Evolutionary conservation across 2,329 filamentous ascomycete species (phyloP).

Genomic region (Nigrospora osmanthi): DNA sequence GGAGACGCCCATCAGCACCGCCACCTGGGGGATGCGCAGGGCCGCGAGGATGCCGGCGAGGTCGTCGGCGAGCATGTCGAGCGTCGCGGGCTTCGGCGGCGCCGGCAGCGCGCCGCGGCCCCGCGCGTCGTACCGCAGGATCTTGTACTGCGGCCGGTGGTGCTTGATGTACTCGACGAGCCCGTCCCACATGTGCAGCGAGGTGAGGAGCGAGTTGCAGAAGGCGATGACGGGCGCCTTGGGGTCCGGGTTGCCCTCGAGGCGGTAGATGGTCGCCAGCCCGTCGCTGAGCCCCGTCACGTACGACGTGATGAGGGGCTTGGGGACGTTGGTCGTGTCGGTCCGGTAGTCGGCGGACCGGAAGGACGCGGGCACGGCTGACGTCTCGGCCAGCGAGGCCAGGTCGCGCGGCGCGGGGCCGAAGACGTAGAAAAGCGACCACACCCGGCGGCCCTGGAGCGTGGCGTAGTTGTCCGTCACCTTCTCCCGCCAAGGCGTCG

Average conservation of each 20-base stretch:
- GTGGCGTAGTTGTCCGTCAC: conserved; percentile 53
- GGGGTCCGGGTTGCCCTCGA: conserved; percentile 64
- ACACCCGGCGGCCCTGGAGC: conserved; percentile 50
- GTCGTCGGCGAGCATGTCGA: conserved; percentile 63
- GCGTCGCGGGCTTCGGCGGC: conserved; percentile 41
- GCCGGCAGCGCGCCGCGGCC: conserved; percentile 50
- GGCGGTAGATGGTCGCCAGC: conserved; percentile 61
- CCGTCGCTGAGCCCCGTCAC: conserved; percentile 62
- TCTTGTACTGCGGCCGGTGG: conserved; percentile 56
- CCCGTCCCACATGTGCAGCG: conserved; percentile 73
- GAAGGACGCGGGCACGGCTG: conserved; percentile 39
- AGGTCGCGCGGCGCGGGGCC: conserved; percentile 67
- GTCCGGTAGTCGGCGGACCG: conserved; percentile 46
- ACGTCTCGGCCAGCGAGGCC: conserved; percentile 41
- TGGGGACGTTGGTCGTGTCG: conserved; percentile 40
- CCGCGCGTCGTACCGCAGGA: conserved; percentile 71
- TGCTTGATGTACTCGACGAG: conserved; percentile 56
- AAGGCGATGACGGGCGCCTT: conserved; percentile 67
- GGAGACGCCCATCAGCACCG: conserved; percentile 66
- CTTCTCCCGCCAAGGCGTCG: conserved; percentile 53
- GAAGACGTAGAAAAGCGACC: conserved; percentile 73
- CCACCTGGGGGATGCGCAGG: conserved; percentile 59
- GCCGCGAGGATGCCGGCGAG: conserved; percentile 58
- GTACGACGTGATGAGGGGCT: conserved; percentile 57
- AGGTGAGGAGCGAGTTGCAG: conserved; percentile 73